phyloP scores from a whole-genome alignment of 306 rosid species.

The Quercus engelmannii region DNA sequence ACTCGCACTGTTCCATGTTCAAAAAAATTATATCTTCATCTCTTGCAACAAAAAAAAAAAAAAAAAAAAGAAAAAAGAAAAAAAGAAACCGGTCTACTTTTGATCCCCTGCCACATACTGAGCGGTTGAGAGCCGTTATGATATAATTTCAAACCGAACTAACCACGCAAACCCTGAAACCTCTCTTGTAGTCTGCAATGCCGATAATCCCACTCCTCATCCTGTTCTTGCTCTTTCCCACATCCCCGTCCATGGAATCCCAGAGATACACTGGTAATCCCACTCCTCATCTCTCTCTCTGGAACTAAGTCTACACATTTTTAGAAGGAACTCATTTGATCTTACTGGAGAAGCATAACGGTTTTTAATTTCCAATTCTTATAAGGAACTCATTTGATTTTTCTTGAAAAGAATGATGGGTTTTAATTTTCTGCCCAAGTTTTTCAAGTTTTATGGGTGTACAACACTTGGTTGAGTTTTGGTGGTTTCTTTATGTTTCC shows the following conservation, averaged over 20 bases:
- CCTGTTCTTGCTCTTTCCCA: not conserved
- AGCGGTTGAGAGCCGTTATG: too few relatives aligned
- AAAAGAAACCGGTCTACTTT: too few relatives aligned
- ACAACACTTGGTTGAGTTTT: not conserved
- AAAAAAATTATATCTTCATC: too few relatives aligned
- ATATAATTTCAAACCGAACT: too few relatives aligned
- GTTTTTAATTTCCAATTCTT: not conserved
- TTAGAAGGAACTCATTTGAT: not conserved
- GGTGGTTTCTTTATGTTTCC: not conserved
- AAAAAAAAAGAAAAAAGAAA: too few relatives aligned
- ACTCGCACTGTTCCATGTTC: too few relatives aligned
- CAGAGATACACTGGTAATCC: slow-evolving; percentile 4
- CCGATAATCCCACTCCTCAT: not conserved
- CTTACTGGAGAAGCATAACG: not conserved
- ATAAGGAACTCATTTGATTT: not conserved
- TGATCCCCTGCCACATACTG: too few relatives aligned
- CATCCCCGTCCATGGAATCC: not conserved
- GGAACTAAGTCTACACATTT: not conserved
- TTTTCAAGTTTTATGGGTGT: not conserved
- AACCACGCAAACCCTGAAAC: too few relatives aligned
- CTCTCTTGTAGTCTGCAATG: slow-evolving; percentile 2
- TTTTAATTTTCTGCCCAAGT: not conserved
- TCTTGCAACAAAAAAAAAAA: too few relatives aligned
- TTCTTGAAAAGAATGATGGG: not conserved
- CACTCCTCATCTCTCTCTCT: not conserved